Percentiles rank a stretch among this genome's conserved stretches.
These are phyloP conservation scores for Penicillium italicum DNA, from an alignment of 2,329 filamentous ascomycete genomes.

Conservation along the genomic window DNA sequence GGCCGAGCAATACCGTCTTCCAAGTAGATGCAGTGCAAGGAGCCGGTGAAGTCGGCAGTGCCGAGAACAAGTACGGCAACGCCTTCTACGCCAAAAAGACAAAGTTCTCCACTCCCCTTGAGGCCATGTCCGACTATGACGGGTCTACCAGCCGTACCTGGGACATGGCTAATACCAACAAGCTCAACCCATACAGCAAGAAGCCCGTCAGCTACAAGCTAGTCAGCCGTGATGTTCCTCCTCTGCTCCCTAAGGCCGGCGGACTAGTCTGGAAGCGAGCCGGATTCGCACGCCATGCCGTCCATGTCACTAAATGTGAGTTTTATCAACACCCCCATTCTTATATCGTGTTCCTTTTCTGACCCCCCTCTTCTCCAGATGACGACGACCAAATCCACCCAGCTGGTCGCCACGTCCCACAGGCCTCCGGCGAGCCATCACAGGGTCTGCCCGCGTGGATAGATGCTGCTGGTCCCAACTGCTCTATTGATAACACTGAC, in stretches of 20 bases:
- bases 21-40: slow-evolving; percentile 71
- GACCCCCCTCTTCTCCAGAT: slow-evolving; percentile 51
- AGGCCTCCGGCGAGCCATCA: slow-evolving; percentile 77
- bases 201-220: slow-evolving; percentile 87
- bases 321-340: slow-evolving; percentile 8
- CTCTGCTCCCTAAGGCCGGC: slow-evolving; percentile 73
- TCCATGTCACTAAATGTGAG: slow-evolving; percentile 87
- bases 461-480: slow-evolving; percentile 57
- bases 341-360: neutral
- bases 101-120: slow-evolving; percentile 66
- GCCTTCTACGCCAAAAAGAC: slow-evolving; percentile 84
- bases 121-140: slow-evolving; percentile 75
- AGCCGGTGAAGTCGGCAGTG: slow-evolving; percentile 70
- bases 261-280: slow-evolving; percentile 86
- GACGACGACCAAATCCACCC: slow-evolving; percentile 78
- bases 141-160: slow-evolving; percentile 75
- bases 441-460: slow-evolving; percentile 74
- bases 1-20: slow-evolving; percentile 78
- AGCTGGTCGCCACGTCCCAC: slow-evolving; percentile 80
- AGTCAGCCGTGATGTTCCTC: slow-evolving; percentile 77
- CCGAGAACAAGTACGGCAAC: slow-evolving; percentile 84
- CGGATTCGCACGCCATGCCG: slow-evolving; percentile 79
- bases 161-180: slow-evolving; percentile 84
- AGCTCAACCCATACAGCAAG: slow-evolving; percentile 78
- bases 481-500: slow-evolving; percentile 73